phyloP scores from a whole-genome alignment of 2,329 filamentous ascomycete species.

The Fusarium austroafricanum region DNA sequence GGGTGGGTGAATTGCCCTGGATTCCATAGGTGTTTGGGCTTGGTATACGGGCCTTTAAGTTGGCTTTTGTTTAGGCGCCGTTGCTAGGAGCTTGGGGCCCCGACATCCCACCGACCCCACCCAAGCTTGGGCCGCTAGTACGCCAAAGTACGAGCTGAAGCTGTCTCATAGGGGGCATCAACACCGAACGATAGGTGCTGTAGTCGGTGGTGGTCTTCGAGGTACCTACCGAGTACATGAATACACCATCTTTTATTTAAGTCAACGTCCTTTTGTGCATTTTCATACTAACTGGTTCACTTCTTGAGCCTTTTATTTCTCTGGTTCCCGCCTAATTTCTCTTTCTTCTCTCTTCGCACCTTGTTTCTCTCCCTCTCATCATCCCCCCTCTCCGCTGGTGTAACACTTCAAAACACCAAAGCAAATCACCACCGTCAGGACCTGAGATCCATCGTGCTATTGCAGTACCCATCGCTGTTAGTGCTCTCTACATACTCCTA shows the following conservation, averaged over 20 bases:
- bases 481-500: conserved; percentile 9
- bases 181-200: conserved; percentile 17
- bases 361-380: neutral
- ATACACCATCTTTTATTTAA: conserved; percentile 26
- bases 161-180: conserved; percentile 33
- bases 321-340: neutral
- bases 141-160: conserved; percentile 29
- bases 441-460: conserved; percentile 17
- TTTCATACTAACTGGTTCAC: conserved; percentile 1
- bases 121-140: conserved; percentile 42
- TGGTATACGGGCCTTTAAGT: conserved; percentile 28
- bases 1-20: conserved; percentile 13
- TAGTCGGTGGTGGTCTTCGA: neutral
- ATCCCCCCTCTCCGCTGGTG: conserved; percentile 6
- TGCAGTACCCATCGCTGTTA: conserved; percentile 11
- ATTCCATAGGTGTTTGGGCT: conserved; percentile 28
- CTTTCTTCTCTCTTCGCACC: neutral
- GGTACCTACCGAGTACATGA: conserved; percentile 36
- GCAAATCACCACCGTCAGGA: conserved; percentile 20
- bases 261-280: conserved; percentile 20
- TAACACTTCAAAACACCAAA: conserved; percentile 24
- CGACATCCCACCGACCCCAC: conserved; percentile 33
- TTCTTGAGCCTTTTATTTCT: conserved; percentile 17
- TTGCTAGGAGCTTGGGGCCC: conserved; percentile 45
- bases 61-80: conserved; percentile 45